Base-by-base conservation (phyloP, 805 yeast genomes). In the Hanseniaspora pseudoguilliermondii region DNA sequence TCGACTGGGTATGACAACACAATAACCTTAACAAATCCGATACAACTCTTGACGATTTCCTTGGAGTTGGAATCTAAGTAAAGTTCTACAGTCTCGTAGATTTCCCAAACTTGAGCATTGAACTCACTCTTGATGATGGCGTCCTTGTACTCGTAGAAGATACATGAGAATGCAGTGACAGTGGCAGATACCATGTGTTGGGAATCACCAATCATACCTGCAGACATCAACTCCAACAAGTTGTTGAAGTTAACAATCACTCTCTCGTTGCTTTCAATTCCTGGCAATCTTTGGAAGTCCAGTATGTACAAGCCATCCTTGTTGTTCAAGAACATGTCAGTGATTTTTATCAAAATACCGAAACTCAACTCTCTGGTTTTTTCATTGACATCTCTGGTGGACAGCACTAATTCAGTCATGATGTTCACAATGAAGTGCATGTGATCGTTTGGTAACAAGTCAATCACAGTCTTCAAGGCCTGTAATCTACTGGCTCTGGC, bases 161-260 rank as follows among this genome's bases (percentile, higher is more conserved):
- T 72, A 65, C 96, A 83, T 47, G 95, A 83, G 55, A 91, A 73
- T 0, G 96, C 95, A 7, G 96, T 89, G 62, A 93, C 82, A 2
- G 91, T 82, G n/a, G 97, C 97, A 64, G 96, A 86, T 35, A 93
- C 86, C 96, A 91, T 91, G 71, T 91, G 95, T 38, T 95, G 91
- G 34, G 93, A 79, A 60, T 85, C 83, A 57, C 96, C 96, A 39
- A 93, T 96, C 61, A 95, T 75, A 73, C 98, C 99, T 32, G 97
- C 98, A 69, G 91, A 80, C 34, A 91, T 84, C 84, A 93, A 87
- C 69, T 90, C 96, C 47, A 82, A 77, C 56, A 90, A 74, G 20
- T 81, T 75, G 9, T 95, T 93, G 18, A 53, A 53, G 21, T n/a
- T 21, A 32, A 53, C 35, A 52, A 75, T 73, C 13, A 56, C 49